Percentiles rank a stretch among this genome's conserved stretches.
phyloP scores from a whole-genome alignment of 305 asterid species.

The Fraxinus xanthoxyloides region DNA sequence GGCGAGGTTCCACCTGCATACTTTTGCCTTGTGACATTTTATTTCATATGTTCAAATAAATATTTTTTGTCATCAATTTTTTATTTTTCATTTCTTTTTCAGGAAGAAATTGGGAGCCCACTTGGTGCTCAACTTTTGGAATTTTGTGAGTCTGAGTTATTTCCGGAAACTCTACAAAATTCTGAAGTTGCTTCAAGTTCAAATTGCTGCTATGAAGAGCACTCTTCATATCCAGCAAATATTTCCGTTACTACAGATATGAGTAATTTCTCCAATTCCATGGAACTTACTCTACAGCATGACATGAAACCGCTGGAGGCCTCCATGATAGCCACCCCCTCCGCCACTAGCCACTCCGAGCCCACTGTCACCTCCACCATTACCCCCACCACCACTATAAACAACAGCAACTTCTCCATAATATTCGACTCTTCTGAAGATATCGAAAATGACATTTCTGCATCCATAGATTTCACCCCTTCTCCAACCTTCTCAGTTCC shows the following conservation, averaged over 20 bases:
- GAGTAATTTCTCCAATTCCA: conserved; percentile 27
- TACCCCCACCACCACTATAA: not conserved
- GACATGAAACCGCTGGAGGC: not conserved
- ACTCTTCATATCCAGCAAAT: conserved; percentile 52
- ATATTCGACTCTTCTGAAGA: conserved; percentile 51
- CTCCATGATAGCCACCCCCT: conserved; percentile 3
- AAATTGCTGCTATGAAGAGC: conserved; percentile 66
- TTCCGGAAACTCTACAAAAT: conserved; percentile 55
- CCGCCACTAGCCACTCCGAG: conserved; percentile 13
- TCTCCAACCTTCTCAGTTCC: conserved; percentile 37
- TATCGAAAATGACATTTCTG: conserved; percentile 59
- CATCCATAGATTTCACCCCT: conserved; percentile 63
- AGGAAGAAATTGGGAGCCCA: conserved; percentile 71
- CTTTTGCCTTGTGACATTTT: not conserved
- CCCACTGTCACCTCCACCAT: conserved; percentile 19
- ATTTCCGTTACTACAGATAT: conserved; percentile 33
- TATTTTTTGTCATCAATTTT: not conserved
- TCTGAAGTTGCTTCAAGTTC: conserved; percentile 72
- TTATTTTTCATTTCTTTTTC: not conserved
- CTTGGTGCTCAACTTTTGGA: conserved; percentile 54
- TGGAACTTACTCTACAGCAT: not conserved
- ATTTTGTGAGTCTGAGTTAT: conserved; percentile 60
- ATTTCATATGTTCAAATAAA: not conserved
- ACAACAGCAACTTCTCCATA: conserved; percentile 31
- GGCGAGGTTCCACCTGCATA: not conserved